phyloP scores from a whole-genome alignment of 495 filamentous ascomycete genomes.

The Aspergillus diversus region DNA sequence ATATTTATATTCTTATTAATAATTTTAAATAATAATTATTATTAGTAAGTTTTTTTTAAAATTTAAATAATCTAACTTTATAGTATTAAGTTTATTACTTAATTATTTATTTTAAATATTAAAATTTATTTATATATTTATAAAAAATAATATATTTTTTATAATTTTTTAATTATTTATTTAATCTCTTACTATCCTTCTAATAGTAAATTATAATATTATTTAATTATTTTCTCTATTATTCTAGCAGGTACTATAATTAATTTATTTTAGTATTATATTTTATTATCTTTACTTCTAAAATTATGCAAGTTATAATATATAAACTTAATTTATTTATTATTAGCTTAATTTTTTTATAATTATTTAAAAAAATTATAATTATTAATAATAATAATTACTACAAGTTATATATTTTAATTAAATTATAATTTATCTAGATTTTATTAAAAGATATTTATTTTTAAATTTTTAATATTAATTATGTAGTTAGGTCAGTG shows the following conservation, averaged over 20 bases:
- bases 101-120: too few relatives aligned
- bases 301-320: too few relatives aligned
- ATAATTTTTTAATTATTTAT: too few relatives aligned
- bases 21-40: too few relatives aligned
- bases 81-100: too few relatives aligned
- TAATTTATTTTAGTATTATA: background rate
- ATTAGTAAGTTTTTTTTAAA: too few relatives aligned
- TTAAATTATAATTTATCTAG: background rate
- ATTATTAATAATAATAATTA: background rate
- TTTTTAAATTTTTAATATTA: slow-evolving; percentile 2
- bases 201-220: background rate
- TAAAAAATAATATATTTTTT: slow-evolving; percentile 2
- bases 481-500: background rate
- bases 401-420: background rate
- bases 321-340: background rate
- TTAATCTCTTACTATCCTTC: background rate
- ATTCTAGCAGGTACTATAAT: background rate
- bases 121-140: background rate
- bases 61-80: too few relatives aligned
- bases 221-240: background rate
- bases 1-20: too few relatives aligned
- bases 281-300: background rate
- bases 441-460: slow-evolving; percentile 5
- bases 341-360: background rate
- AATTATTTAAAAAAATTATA: background rate